Percentiles rank a stretch among this genome's conserved stretches.
Evolutionary conservation across 805 yeast genomes (phyloP).

Genomic region (Candida chauliodis): DNA sequence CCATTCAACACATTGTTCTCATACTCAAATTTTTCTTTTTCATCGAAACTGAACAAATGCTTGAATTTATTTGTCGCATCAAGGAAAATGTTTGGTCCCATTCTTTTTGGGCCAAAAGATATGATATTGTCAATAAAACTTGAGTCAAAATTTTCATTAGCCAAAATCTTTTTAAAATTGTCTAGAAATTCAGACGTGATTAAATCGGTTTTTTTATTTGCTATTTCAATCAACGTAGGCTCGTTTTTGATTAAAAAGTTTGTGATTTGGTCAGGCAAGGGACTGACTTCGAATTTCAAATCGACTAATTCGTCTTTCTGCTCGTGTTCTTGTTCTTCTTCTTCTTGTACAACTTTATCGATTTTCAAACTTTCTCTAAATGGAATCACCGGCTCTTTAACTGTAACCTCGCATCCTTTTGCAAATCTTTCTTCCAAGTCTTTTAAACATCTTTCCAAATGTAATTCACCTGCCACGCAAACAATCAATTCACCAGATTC

Average conservation of each 20-base stretch:
- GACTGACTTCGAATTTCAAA: conserved; percentile 52
- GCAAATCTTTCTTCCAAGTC: conserved; percentile 92
- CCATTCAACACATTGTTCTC: conserved; percentile 75
- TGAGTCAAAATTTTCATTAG: conserved; percentile 10
- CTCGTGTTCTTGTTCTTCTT: conserved; percentile 12
- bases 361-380: conserved; percentile 80
- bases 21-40: conserved; percentile 27
- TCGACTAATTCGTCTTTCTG: conserved; percentile 24
- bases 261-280: conserved; percentile 52
- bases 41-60: conserved; percentile 18
- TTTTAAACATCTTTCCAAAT: conserved; percentile 88
- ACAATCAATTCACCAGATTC: conserved; percentile 91
- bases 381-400: conserved; percentile 92
- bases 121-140: conserved; percentile 34
- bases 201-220: conserved; percentile 10
- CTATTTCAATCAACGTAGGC: conserved; percentile 36
- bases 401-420: conserved; percentile 71
- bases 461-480: conserved; percentile 96
- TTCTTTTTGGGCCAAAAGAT: conserved; percentile 73
- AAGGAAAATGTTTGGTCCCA: conserved; percentile 71
- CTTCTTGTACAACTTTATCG: conserved; percentile 38
- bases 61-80: conserved; percentile 42
- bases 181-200: conserved; percentile 1
- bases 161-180: conserved; percentile 10
- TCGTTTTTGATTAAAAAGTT: conserved; percentile 48